Evolutionary conservation across 208 protist species (phyloP).

Genomic region (Wallacemonas rigidus): DNA sequence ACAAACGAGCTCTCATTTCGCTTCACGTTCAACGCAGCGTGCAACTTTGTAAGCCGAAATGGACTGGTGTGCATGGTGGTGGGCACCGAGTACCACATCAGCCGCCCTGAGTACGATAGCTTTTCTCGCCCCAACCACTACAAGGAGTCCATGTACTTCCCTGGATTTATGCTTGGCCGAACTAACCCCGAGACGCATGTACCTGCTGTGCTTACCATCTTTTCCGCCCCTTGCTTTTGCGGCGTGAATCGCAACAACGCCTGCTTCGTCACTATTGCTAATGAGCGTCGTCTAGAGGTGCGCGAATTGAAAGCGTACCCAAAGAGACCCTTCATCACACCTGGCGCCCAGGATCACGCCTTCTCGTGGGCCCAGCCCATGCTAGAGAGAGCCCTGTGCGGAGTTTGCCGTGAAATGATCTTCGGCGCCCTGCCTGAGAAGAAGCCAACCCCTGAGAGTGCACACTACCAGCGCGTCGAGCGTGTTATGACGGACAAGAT

Average conservation of each 20-base stretch:
- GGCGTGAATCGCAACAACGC: slow-evolving; percentile 81
- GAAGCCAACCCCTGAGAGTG: slow-evolving; percentile 23
- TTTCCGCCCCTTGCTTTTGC: slow-evolving; percentile 80
- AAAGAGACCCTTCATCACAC: slow-evolving; percentile 57
- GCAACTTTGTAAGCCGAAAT: slow-evolving; percentile 82
- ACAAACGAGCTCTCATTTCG: slow-evolving; percentile 50
- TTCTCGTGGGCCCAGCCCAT: slow-evolving; percentile 77
- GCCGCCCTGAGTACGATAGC: slow-evolving; percentile 67
- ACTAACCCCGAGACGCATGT: slow-evolving; percentile 60
- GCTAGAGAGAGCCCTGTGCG: slow-evolving; percentile 51
- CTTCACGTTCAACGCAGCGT: slow-evolving; percentile 79
- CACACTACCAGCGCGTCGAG: slow-evolving; percentile 31
- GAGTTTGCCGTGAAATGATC: slow-evolving; percentile 58
- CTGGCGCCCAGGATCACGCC: slow-evolving; percentile 64
- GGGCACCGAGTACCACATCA: slow-evolving; percentile 83
- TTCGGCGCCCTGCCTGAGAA: slow-evolving; percentile 39
- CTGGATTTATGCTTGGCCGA: slow-evolving; percentile 67
- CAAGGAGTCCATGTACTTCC: slow-evolving; percentile 81
- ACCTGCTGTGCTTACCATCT: slow-evolving; percentile 65
- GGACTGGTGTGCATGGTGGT: slow-evolving; percentile 58
- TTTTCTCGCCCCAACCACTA: slow-evolving; percentile 72
- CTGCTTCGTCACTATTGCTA: slow-evolving; percentile 46
- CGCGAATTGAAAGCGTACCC: slow-evolving; percentile 56
- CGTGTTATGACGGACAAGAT: slow-evolving; percentile 43
- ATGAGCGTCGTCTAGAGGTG: slow-evolving; percentile 39